Evolutionary conservation across 352 stramenopile genomes (phyloP).

Genomic region (Pythium sukuiense): DNA sequence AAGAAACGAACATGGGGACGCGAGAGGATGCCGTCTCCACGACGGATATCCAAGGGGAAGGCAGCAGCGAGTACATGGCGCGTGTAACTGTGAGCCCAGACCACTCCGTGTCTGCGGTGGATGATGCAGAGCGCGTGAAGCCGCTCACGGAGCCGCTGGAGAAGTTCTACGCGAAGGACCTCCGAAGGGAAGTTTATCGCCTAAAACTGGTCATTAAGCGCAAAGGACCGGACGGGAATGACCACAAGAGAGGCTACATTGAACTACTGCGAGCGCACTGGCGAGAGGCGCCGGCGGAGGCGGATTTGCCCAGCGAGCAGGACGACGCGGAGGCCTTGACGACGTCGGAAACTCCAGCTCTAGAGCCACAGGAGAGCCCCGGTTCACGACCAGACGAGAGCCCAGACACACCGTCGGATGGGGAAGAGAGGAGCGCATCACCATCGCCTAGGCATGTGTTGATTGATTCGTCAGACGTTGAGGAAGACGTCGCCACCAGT

Average conservation of each 20-base stretch:
- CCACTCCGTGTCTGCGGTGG: background rate
- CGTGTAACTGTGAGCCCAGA: background rate
- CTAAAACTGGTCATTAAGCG: conserved; percentile 37
- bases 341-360: too few relatives aligned
- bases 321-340: too few relatives aligned
- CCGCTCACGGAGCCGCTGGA: conserved; percentile 37
- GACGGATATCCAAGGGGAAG: background rate
- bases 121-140: background rate
- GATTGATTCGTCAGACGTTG: too few relatives aligned
- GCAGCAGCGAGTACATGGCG: background rate
- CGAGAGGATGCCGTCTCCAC: background rate
- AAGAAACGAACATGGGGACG: background rate
- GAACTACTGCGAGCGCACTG: conserved; percentile 31
- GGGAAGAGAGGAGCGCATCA: background rate
- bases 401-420: background rate
- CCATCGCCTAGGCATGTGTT: too few relatives aligned
- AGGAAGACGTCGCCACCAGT: too few relatives aligned
- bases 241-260: conserved; percentile 45
- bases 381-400: background rate
- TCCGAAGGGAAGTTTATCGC: conserved; percentile 38
- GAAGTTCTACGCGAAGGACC: conserved; percentile 30
- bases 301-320: background rate
- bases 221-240: conserved; percentile 28
- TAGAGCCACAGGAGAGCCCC: too few relatives aligned
- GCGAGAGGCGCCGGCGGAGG: background rate